A percentile compares a stretch with the other conserved stretches of the same genome.
phyloP scores from a whole-genome alignment of 192 early-diverging fungal genomes.

The Funneliformis geosporum region DNA sequence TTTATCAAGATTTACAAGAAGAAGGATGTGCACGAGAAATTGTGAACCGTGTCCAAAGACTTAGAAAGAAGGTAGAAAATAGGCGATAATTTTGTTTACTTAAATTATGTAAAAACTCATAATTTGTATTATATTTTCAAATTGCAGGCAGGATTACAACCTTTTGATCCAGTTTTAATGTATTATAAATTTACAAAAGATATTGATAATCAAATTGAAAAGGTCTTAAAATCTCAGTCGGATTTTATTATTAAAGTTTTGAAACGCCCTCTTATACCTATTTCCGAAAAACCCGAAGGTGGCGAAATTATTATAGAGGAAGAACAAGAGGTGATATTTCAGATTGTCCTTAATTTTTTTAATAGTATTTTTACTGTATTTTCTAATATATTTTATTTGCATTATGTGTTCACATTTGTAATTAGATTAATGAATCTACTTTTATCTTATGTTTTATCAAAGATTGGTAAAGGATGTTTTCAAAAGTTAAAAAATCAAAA shows the following conservation, averaged over 20 bases:
- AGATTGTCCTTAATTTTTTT: too few relatives aligned
- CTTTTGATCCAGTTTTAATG: constrained; percentile 86
- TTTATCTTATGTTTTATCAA: constrained; percentile 72
- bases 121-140: not conserved
- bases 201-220: constrained; percentile 64
- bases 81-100: not conserved
- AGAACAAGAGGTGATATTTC: constrained; percentile 71
- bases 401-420: too few relatives aligned
- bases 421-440: constrained; percentile 66
- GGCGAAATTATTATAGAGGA: constrained; percentile 76
- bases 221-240: constrained; percentile 68
- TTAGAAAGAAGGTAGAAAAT: constrained; percentile 87
- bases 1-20: constrained; percentile 80
- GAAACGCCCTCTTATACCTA: constrained; percentile 64
- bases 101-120: not conserved
- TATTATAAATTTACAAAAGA: constrained; percentile 79
- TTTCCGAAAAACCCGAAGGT: constrained; percentile 37
- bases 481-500: too few relatives aligned
- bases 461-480: constrained; percentile 35
- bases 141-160: constrained; percentile 68
- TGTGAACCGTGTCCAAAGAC: constrained; percentile 93
- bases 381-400: too few relatives aligned
- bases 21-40: constrained; percentile 94
- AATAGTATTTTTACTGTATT: too few relatives aligned
- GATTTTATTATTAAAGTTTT: constrained; percentile 72